Percentiles rank a stretch among this genome's conserved stretches.
Evolutionary conservation across 768 basidiomycete species (phyloP).

Genomic region (Austroboletus eburneus): DNA sequence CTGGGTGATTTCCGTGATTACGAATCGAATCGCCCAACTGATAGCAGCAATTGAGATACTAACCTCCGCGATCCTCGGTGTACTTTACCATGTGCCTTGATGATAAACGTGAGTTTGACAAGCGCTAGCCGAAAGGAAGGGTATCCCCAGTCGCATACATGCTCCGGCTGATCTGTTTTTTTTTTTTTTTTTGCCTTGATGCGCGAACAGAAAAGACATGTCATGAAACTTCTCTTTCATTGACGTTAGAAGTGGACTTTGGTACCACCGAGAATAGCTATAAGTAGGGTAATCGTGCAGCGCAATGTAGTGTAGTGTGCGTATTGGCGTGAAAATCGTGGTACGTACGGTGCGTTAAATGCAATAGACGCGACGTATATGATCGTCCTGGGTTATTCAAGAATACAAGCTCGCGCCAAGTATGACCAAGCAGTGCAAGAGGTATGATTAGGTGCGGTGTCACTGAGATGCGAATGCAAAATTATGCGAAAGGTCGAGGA

Average conservation of each 20-base stretch:
- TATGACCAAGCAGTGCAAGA: constrained; percentile 11
- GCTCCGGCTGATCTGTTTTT: no score
- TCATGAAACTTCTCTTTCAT: no score
- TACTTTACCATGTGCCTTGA: no score
- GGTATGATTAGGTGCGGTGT: constrained; percentile 15
- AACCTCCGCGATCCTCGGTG: no score
- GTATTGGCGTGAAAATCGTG: constrained; percentile 6
- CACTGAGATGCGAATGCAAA: constrained; percentile 17
- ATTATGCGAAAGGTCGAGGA: constrained; percentile 4
- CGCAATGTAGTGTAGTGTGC: constrained; percentile 2
- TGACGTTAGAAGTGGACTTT: constrained; percentile 4
- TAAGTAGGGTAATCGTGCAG: constrained; percentile 20
- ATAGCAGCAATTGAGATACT: no score
- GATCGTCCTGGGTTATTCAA: constrained; percentile 17
- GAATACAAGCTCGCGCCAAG: constrained; percentile 9
- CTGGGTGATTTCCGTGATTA: no score
- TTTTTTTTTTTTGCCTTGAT: no score
- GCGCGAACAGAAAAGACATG: no score
- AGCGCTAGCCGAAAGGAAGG: no score
- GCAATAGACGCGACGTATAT: background rate
- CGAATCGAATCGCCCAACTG: no score
- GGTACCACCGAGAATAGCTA: constrained; percentile 14
- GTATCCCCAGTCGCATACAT: no score
- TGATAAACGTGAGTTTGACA: no score
- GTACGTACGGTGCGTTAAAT: constrained; percentile 1